Evolutionary conservation across 2,329 filamentous ascomycete species (phyloP), one percentile per base, ranked within the genome.

Genomic region (Scorias spongiosa): DNA sequence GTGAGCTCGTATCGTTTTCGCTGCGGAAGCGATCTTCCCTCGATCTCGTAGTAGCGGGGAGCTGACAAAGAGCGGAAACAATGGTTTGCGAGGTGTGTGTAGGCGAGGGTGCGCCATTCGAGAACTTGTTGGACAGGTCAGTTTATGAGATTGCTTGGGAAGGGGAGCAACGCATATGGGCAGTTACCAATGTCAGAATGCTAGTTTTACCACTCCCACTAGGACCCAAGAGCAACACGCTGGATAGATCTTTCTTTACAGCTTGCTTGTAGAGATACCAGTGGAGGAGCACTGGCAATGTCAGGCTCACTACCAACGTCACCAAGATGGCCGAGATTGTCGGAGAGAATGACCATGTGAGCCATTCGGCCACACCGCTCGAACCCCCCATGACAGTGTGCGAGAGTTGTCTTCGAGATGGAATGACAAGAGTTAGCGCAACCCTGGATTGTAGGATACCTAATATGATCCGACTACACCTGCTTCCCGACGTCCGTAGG

Each of bases 131-230:
- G 12, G 20, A 8, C 12, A 37, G 34, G 34, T 26, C 20, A 26
- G 20, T 26, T 26, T 7, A 26, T 12, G 37, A 12, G 11, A 1
- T 10, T 17, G 48, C 39, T 46, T 44, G 30, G 3, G 20, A 4
- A n/a, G 38, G 7, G 20, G 20, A 26, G 20, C 20, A 26, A 26
- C 20, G 20, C 20, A 5, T 26, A 17, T 17, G 26, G 17, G 29
- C 10, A 41, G 66, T 49, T 69, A 83, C 80, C 53, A 91, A 72
- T 17, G 85, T 87, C n/a, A 87, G 67, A 29, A 96, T 76, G 8
- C 84, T 75, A 0, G 91, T 96, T 69, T 96, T 98, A 56, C 91
- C 91, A 41, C 78, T 75, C 49, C 80, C 83, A 44, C 80, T 80
- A 12, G 89, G 86, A 1, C 91, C 91, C 41, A 88, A 62, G 38